phyloP scores from a whole-genome alignment of 345 rosid genomes.

The Erysimum cheiranthoides region DNA sequence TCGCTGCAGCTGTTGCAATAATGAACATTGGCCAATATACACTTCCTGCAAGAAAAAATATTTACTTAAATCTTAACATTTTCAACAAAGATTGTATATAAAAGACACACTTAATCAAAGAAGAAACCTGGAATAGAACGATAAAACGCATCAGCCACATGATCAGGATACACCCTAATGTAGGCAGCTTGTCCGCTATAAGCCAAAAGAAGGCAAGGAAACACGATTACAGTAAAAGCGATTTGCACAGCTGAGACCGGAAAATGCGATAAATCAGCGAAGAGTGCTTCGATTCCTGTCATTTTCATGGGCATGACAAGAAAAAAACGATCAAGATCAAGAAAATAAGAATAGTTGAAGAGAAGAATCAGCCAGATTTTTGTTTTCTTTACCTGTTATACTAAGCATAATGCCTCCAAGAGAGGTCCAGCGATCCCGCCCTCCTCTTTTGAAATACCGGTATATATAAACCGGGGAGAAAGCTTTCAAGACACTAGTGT shows the following conservation, averaged over 20 bases:
- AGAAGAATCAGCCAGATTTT: not conserved
- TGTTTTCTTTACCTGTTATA: constrained; percentile 60
- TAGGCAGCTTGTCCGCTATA: constrained; percentile 94
- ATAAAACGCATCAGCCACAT: constrained; percentile 69
- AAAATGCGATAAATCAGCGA: constrained; percentile 93
- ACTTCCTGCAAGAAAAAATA: constrained; percentile 32
- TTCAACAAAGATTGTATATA: not conserved
- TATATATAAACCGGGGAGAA: constrained; percentile 72
- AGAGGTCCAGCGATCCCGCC: constrained; percentile 74
- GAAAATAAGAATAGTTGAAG: not conserved
- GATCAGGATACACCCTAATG: constrained; percentile 67
- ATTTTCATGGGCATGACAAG: constrained; percentile 4
- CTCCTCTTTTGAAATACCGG: constrained; percentile 68
- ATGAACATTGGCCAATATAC: constrained; percentile 88
- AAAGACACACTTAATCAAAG: not conserved
- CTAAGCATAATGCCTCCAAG: constrained; percentile 90
- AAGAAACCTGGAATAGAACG: constrained; percentile 68
- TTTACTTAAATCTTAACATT: not conserved
- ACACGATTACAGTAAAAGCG: constrained; percentile 72
- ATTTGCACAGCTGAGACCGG: constrained; percentile 60
- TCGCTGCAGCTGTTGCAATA: constrained; percentile 74
- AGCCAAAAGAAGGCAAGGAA: constrained; percentile 84
- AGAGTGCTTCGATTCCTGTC: constrained; percentile 87
- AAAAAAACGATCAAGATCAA: not conserved
- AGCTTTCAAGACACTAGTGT: constrained; percentile 79